A percentile compares a stretch with the other conserved stretches of the same genome.
Conservation (phyloP, 2,329 filamentous ascomycete genomes). For the Hypoxylon sp. region DNA sequence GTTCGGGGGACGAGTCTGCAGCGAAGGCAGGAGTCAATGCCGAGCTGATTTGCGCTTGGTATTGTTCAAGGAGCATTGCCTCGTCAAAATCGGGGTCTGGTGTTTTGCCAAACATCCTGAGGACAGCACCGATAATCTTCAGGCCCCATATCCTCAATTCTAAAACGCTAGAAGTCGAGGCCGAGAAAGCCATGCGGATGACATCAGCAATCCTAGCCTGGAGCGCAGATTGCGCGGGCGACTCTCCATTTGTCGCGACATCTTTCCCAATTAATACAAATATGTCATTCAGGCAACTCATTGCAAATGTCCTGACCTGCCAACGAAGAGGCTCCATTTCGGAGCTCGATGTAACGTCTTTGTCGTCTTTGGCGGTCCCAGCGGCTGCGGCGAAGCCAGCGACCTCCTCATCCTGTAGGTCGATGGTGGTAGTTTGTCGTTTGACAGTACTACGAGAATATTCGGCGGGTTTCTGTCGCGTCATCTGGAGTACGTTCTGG, state of each 20-base stretch:
- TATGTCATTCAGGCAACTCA: slow-evolving; percentile 88
- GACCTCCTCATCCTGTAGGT: slow-evolving; percentile 95
- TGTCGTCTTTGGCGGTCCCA: slow-evolving; percentile 69
- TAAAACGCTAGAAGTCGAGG: slow-evolving; percentile 92
- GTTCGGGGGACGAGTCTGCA: slow-evolving; percentile 92
- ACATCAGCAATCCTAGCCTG: slow-evolving; percentile 91
- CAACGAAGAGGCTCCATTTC: slow-evolving; percentile 92
- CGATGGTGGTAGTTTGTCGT: slow-evolving; percentile 72
- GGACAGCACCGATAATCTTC: slow-evolving; percentile 91
- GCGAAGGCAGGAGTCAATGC: slow-evolving; percentile 97
- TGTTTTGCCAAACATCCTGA: slow-evolving; percentile 96
- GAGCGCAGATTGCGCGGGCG: slow-evolving; percentile 81
- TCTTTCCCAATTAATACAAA: slow-evolving; percentile 85
- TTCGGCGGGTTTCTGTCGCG: slow-evolving; percentile 75
- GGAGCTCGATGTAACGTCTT: slow-evolving; percentile 63
- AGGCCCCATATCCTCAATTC: slow-evolving; percentile 91
- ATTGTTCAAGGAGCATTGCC: slow-evolving; percentile 95
- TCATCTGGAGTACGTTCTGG: slow-evolving; percentile 91
- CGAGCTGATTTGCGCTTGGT: slow-evolving; percentile 97
- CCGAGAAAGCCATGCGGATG: slow-evolving; percentile 96
- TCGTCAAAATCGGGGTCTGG: slow-evolving; percentile 98
- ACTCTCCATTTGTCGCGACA: slow-evolving; percentile 82
- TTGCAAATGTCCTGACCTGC: slow-evolving; percentile 95
- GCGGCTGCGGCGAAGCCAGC: slow-evolving; percentile 90
- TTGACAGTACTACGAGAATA: slow-evolving; percentile 62